Percentiles rank a stretch among this genome's conserved stretches.
phyloP scores from a whole-genome alignment of 176 grass and related monocot species.

The Echinochloa phyllopogon region DNA sequence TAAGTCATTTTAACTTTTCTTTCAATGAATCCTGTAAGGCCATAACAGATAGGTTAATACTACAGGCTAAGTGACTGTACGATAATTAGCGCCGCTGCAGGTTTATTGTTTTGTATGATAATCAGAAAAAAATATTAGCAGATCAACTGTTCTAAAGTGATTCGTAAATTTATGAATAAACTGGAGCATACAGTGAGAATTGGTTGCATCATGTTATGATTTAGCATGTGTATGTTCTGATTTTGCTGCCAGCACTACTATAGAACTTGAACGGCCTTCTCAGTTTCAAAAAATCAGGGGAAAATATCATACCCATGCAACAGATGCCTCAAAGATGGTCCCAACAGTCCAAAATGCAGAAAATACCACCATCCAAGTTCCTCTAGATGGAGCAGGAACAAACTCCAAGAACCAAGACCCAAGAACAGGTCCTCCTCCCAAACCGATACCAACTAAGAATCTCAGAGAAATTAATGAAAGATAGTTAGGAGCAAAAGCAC shows the following conservation, averaged over 20 bases:
- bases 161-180: slow-evolving; percentile 22
- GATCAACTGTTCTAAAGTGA: background rate
- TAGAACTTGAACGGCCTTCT: background rate
- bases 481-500: slow-evolving; percentile 92
- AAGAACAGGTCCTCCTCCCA: slow-evolving; percentile 94
- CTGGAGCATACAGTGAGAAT: background rate
- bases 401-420: slow-evolving; percentile 98
- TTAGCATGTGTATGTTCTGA: background rate
- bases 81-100: background rate
- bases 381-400: slow-evolving; percentile 85
- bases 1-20: background rate
- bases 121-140: background rate
- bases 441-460: slow-evolving; percentile 90
- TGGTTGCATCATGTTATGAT: background rate
- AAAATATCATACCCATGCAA: slow-evolving; percentile 84
- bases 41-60: background rate
- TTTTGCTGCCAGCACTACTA: background rate
- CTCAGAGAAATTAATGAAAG: slow-evolving; percentile 61
- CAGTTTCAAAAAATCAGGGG: background rate
- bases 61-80: background rate
- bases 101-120: background rate
- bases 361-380: slow-evolving; percentile 95
- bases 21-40: background rate
- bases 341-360: slow-evolving; percentile 97
- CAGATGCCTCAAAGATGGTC: slow-evolving; percentile 91